Evolutionary conservation across 2,329 filamentous ascomycete genomes (phyloP).

Genomic region (Bisporella sp.): DNA sequence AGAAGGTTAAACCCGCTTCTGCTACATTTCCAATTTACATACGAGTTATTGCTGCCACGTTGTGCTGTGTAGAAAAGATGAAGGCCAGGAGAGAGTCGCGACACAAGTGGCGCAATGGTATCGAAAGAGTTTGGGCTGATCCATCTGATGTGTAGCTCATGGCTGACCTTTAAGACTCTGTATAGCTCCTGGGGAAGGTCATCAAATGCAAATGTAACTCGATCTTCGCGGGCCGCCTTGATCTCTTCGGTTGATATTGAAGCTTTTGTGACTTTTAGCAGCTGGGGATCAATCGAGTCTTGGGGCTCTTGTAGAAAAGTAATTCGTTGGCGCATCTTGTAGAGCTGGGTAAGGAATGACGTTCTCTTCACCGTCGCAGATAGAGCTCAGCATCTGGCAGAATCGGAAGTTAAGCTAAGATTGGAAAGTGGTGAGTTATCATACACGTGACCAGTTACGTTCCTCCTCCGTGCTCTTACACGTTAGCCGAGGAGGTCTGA

Average conservation of each 20-base stretch:
- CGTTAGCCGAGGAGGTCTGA: no score
- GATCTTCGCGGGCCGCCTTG: constrained; percentile 68
- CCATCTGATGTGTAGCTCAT: constrained; percentile 77
- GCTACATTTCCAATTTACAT: constrained; percentile 1
- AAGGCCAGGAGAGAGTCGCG: constrained; percentile 70
- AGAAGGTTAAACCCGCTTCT: constrained; percentile 1
- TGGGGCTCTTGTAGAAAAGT: constrained; percentile 70
- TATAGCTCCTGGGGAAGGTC: constrained; percentile 67
- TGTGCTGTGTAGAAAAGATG: constrained; percentile 59
- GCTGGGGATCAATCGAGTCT: constrained; percentile 54
- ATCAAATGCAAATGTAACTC: constrained; percentile 63
- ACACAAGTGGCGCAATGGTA: constrained; percentile 62
- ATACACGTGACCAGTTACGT: no score
- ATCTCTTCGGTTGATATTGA: constrained; percentile 52
- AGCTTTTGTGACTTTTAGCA: constrained; percentile 49
- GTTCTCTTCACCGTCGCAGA: no score
- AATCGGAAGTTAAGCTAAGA: no score
- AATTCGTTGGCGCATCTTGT: constrained; percentile 66
- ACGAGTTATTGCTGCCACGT: constrained; percentile 7
- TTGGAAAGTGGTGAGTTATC: no score
- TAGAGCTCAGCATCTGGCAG: no score
- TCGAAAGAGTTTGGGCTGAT: constrained; percentile 50
- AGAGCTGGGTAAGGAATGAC: not conserved
- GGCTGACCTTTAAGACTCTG: constrained; percentile 52
- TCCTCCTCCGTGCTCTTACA: no score